Base-by-base conservation (phyloP, 2,329 filamentous ascomycete species). In the Graphilbum ipis-grandicollis region DNA sequence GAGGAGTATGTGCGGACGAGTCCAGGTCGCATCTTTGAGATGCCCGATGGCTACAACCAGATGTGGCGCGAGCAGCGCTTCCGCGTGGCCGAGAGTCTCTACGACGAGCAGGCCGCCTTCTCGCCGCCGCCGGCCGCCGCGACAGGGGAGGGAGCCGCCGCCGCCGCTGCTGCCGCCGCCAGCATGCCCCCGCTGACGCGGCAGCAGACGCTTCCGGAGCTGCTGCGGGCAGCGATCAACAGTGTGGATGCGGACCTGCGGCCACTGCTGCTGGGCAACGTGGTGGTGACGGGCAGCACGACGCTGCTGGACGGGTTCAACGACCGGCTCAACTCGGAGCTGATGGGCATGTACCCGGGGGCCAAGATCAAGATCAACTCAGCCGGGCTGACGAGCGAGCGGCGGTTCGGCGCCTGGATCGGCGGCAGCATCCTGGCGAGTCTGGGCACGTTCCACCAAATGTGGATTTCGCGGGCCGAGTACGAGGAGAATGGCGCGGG, bases 381-480 rank as follows among this genome's bases (percentile, higher is more conserved):
- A 0, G 79, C 85, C 1, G 83, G 84, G 15, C 74, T 88, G 48
- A 81, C 81, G 1, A 81, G 79, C 28, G 92, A 98, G 66, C 66
- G 92, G 10, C 45, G 85, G 46, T 96, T 93, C 56, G 86, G 83
- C 18, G 77, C 82, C 35, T 98, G 90, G 88, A 85, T 98, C 47
- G 90, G 92, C 33, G 90, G 90, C 33, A 94, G 85, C 58, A 94
- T 98, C 48, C 63, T 98, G 47, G 86, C 83, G 7, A 94, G 86
- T 57, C 58, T 98, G 59, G 92, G 92, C 9, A 93, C 86, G 13
- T 98, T 98, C 60, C 90, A 98, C 62, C 90, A 98, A 64, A 88
- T 98, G 80, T 98, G 90, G 90, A 92, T 98, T 48, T 88, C 79
- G 19, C 83, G 76, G 57, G 93, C 93, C 65, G 90, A 98, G 63